phyloP scores from a whole-genome alignment of 2,329 filamentous ascomycete genomes.

The Talaromyces sp. region DNA sequence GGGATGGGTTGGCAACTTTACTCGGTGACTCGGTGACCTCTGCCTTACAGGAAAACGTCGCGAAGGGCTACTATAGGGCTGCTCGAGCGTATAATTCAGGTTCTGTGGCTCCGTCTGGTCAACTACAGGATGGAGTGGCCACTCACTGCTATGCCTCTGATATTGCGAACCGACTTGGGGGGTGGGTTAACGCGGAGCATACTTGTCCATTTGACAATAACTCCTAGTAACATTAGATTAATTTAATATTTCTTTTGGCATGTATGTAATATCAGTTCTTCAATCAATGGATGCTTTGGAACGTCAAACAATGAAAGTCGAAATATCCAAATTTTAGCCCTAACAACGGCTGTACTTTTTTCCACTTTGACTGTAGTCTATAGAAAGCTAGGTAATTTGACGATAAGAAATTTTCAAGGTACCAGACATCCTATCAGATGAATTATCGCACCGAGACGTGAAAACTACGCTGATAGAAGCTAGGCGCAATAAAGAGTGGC shows the following conservation, averaged over 20 bases:
- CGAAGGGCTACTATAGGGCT: slow-evolving; percentile 14
- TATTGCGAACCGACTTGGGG: slow-evolving; percentile 33
- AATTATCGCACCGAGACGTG: neutral
- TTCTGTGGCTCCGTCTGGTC: slow-evolving; percentile 17
- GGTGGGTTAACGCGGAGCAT: slow-evolving; percentile 1
- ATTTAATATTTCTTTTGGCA: no score
- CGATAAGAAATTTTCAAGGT: no score
- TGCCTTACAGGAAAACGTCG: slow-evolving; percentile 10
- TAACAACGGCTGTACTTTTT: no score
- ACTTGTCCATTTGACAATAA: neutral
- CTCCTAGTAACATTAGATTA: neutral
- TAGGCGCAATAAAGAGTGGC: neutral
- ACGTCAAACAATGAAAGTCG: no score
- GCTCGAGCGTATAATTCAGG: slow-evolving; percentile 31
- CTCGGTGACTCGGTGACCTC: neutral
- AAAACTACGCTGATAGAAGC: neutral
- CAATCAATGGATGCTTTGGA: no score
- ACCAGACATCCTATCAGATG: neutral
- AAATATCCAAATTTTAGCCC: no score
- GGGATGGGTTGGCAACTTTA: neutral
- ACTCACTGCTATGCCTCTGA: slow-evolving; percentile 47
- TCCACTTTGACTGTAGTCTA: neutral
- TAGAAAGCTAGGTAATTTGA: neutral
- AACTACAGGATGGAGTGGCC: slow-evolving; percentile 30
- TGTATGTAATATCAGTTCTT: no score